Evolutionary conservation across 2,329 filamentous ascomycete genomes (phyloP), one percentile per base, ranked within the genome.

Genomic region (Hypoxylon sp.): DNA sequence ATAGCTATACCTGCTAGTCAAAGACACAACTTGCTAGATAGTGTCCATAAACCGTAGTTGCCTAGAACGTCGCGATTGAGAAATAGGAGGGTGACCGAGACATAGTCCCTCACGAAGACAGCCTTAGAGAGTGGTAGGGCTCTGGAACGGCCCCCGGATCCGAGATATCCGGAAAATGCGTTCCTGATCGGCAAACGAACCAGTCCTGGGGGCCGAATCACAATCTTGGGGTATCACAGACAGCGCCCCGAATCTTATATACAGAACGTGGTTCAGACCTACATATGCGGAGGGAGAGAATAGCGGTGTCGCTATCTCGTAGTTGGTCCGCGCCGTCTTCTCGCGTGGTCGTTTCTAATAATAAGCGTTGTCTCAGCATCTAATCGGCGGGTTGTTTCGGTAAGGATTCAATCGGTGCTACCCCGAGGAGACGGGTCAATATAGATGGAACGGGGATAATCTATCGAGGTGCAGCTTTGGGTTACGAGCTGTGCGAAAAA

Each of bases 401-500:
- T 66, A 57, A 56, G 19, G 13, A 45, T 36, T 23, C 13, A 19
- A 28, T 19, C 43, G 43, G 49, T 60, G 45, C 25, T 36, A 66
- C 59, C 55, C 59, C 52, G 21, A 55, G 28, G 49, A 50, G 36
- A 45, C 19, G 45, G 36, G 49, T 11, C 25, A 67, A 69, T 67
- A 61, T 67, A 69, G 21, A 64, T 56, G 60, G 61, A 64, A 67
- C 64, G 13, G 34, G 28, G 32, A 41, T 11, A 64, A 61, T 51
- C 28, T 64, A 67, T 59, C 48, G 45, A 59, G 23, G 51, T 67
- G 67, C 63, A 67, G 30, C 34, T 46, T 69, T 48, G 52, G 60
- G 67, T 67, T 67, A 45, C 53, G 30, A 64, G 67, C 52, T 67
- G 64, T 46, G 48, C 25, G 49, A 13, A 49, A 53, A 46, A 43